Evolutionary conservation across 106 monocot species (phyloP).

Genomic region (Platanthera zijinensis): DNA sequence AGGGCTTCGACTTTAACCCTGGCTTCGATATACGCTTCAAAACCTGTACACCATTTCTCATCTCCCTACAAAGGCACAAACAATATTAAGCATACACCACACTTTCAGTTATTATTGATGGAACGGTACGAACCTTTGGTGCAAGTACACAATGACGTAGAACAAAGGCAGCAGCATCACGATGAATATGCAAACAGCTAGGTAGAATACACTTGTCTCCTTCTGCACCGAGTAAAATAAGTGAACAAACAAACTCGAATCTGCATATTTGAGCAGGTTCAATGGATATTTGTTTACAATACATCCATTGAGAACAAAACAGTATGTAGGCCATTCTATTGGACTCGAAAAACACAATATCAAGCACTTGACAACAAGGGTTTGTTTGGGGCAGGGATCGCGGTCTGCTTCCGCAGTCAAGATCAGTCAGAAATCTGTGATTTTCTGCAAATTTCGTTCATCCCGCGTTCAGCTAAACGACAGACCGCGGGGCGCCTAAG

Average conservation of each 20-base stretch:
- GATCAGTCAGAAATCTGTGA: too few relatives aligned
- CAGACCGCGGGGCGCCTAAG: too few relatives aligned
- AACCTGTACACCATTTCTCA: slow-evolving; percentile 49
- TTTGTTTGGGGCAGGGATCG: too few relatives aligned
- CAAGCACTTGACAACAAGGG: not conserved
- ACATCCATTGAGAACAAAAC: not conserved
- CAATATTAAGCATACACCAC: not conserved
- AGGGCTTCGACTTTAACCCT: slow-evolving; percentile 59
- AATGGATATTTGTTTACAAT: not conserved
- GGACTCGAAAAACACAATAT: not conserved
- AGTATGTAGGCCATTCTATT: not conserved
- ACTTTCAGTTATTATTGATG: not conserved
- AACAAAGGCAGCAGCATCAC: slow-evolving; percentile 80
- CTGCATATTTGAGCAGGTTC: not conserved
- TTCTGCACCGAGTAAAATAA: slow-evolving; percentile 50
- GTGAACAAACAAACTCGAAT: not conserved
- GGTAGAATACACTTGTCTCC: slow-evolving; percentile 51
- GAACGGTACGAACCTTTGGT: slow-evolving; percentile 46
- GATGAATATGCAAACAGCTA: slow-evolving; percentile 64
- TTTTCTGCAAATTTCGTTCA: too few relatives aligned
- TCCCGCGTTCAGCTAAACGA: too few relatives aligned
- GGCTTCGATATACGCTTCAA: slow-evolving; percentile 74
- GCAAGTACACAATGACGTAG: slow-evolving; percentile 77
- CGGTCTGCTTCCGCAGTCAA: too few relatives aligned
- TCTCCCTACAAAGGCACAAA: slow-evolving; percentile 40